Conservation (phyloP, 2,329 filamentous ascomycete genomes). For the Phoma sp. region DNA sequence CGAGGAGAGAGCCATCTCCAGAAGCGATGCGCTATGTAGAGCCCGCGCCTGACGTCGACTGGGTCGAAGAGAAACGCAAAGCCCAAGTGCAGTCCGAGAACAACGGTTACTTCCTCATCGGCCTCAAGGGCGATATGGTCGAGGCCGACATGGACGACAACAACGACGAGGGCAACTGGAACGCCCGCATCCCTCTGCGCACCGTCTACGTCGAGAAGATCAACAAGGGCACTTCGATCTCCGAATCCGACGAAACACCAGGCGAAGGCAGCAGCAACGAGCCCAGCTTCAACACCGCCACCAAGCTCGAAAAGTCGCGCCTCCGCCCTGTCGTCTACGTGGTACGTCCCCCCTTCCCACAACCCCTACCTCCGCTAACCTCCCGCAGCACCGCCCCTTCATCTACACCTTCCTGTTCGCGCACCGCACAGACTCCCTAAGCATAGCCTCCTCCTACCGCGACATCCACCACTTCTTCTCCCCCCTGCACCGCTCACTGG, state of each 20-base stretch:
- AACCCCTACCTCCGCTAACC: not conserved
- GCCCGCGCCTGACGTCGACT: constrained; percentile 50
- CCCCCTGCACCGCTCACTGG: constrained; percentile 54
- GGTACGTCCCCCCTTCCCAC: constrained; percentile 38
- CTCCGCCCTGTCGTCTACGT: constrained; percentile 76
- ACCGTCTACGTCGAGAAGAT: constrained; percentile 71
- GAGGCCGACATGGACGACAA: constrained; percentile 57
- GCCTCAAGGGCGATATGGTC: constrained; percentile 69
- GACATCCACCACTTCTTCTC: constrained; percentile 60
- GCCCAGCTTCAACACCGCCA: constrained; percentile 14
- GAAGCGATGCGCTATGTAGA: constrained; percentile 46
- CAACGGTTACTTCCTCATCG: constrained; percentile 69
- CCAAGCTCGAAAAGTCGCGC: constrained; percentile 31
- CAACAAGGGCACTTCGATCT: constrained; percentile 43
- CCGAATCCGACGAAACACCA: constrained; percentile 30
- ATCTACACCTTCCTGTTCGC: constrained; percentile 78
- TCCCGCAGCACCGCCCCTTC: constrained; percentile 67
- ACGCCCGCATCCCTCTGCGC: constrained; percentile 64
- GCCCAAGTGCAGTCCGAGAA: constrained; percentile 52
- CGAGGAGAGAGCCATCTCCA: constrained; percentile 17
- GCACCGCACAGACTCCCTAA: constrained; percentile 62
- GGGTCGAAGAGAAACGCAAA: constrained; percentile 68
- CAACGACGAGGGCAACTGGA: constrained; percentile 43
- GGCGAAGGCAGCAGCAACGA: constrained; percentile 25
- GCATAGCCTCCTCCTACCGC: constrained; percentile 53